Conservation (phyloP, 2,329 filamentous ascomycete species). For the Arachnomyces sp. region DNA sequence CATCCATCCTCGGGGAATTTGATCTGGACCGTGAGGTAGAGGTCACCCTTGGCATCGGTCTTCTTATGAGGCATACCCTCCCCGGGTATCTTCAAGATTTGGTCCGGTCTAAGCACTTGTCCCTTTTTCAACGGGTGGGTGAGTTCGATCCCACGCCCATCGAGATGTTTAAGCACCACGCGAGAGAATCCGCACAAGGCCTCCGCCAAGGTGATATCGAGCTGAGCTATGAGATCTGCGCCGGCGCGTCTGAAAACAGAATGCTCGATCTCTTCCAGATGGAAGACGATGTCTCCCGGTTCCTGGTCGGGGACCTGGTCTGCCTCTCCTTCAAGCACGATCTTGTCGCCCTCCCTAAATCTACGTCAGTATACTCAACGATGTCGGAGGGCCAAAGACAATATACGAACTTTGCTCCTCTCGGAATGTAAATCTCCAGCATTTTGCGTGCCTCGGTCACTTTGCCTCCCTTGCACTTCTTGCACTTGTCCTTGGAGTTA, state of each 20-base stretch:
- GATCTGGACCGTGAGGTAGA: slow-evolving; percentile 80
- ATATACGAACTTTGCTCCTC: slow-evolving; percentile 58
- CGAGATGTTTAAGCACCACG: slow-evolving; percentile 83
- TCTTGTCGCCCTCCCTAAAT: slow-evolving; percentile 67
- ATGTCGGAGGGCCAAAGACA: slow-evolving; percentile 3
- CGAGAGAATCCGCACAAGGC: slow-evolving; percentile 83
- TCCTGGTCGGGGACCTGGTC: slow-evolving; percentile 85
- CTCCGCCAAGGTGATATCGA: slow-evolving; percentile 75
- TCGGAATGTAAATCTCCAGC: slow-evolving; percentile 90
- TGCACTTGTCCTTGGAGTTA: slow-evolving; percentile 96
- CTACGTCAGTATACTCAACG: slow-evolving; percentile 7
- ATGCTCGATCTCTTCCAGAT: slow-evolving; percentile 73
- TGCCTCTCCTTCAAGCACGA: slow-evolving; percentile 85
- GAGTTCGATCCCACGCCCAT: slow-evolving; percentile 82
- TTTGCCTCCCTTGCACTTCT: slow-evolving; percentile 94
- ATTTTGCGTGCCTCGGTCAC: slow-evolving; percentile 86
- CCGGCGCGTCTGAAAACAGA: slow-evolving; percentile 75
- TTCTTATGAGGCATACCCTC: slow-evolving; percentile 95
- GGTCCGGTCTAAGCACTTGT: slow-evolving; percentile 72
- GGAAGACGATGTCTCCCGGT: slow-evolving; percentile 89
- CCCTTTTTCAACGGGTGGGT: slow-evolving; percentile 68
- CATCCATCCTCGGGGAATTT: slow-evolving; percentile 84
- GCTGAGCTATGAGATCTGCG: slow-evolving; percentile 71
- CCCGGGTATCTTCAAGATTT: slow-evolving; percentile 75
- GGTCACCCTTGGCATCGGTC: slow-evolving; percentile 72